These are phyloP conservation scores for Cryptococcus amylolentus DNA, from an alignment of 1,284 basidiomycete genomes.

Conservation along the genomic window DNA sequence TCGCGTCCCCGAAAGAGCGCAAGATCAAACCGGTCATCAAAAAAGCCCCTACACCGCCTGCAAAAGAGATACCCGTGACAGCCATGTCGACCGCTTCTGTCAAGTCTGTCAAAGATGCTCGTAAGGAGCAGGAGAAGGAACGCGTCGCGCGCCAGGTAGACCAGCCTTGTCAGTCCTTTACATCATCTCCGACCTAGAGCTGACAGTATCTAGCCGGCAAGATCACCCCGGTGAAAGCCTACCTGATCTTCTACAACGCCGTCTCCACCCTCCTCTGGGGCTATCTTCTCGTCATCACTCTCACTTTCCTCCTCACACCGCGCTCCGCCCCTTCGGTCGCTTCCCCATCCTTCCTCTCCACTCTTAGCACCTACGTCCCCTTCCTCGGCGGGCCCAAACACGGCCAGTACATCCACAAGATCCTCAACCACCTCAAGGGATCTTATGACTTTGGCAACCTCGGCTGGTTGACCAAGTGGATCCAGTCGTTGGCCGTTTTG, in stretches of 20 bases:
- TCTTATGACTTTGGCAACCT: conserved; percentile 51
- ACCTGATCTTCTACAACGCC: conserved; percentile 75
- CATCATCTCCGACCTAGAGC: background rate
- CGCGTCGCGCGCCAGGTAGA: conserved; percentile 11
- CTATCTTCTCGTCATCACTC: conserved; percentile 59
- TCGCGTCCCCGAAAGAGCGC: conserved; percentile 1
- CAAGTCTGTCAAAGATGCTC: background rate
- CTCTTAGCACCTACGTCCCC: conserved; percentile 29
- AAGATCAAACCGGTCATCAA: background rate
- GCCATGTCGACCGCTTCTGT: background rate
- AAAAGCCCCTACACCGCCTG: background rate
- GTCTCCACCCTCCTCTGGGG: conserved; percentile 70
- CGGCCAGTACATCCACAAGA: conserved; percentile 30
- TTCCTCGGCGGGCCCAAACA: conserved; percentile 10
- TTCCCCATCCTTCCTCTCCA: conserved; percentile 9
- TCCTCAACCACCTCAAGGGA: conserved; percentile 57
- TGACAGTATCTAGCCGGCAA: conserved; percentile 1
- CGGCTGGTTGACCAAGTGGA: conserved; percentile 63
- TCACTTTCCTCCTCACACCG: conserved; percentile 34
- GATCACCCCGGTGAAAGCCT: conserved; percentile 51
- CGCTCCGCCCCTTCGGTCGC: conserved; percentile 5
- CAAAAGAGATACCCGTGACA: background rate
- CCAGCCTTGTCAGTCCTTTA: background rate
- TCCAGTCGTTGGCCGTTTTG: conserved; percentile 75
- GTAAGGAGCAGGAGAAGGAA: conserved; percentile 19